Evolutionary conservation across 2,329 filamentous ascomycete species (phyloP).

Genomic region (Xylaria sp.): DNA sequence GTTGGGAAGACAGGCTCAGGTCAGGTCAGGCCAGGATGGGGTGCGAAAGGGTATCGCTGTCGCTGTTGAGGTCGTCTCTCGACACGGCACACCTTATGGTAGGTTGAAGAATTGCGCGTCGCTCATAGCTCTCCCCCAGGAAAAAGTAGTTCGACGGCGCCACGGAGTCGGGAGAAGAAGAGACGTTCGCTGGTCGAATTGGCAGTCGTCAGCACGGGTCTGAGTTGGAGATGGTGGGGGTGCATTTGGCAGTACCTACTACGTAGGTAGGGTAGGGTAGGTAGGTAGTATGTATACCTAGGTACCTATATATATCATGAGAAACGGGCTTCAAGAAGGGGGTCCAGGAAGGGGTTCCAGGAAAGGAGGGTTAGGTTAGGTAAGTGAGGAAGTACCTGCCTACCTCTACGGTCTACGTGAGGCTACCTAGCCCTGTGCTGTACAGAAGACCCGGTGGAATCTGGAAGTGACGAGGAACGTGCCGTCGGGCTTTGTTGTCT

Average conservation of each 20-base stretch:
- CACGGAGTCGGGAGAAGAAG: slow-evolving; percentile 1
- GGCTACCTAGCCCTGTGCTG: slow-evolving; percentile 7
- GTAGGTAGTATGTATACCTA: not conserved
- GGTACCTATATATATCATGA: not conserved
- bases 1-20: slow-evolving; percentile 24
- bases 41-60: slow-evolving; percentile 14
- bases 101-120: slow-evolving; percentile 15
- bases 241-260: not conserved
- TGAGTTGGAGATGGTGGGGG: not conserved
- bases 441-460: not conserved
- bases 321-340: not conserved
- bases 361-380: not conserved
- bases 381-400: not conserved
- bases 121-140: slow-evolving; percentile 26
- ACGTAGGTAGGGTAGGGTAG: too few species aligned
- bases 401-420: slow-evolving; percentile 6
- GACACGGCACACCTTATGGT: slow-evolving; percentile 6
- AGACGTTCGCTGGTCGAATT: slow-evolving; percentile 18
- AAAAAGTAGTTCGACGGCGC: slow-evolving; percentile 2
- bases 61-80: slow-evolving; percentile 13
- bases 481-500: slow-evolving; percentile 6
- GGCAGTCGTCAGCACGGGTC: slow-evolving; percentile 4
- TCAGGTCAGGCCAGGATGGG: slow-evolving; percentile 11
- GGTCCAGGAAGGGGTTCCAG: not conserved
- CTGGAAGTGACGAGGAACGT: slow-evolving; percentile 5